Evolutionary conservation across 495 filamentous ascomycete species (phyloP), one percentile per base, ranked within the genome.

Genomic region (Penicillium pulvis): DNA sequence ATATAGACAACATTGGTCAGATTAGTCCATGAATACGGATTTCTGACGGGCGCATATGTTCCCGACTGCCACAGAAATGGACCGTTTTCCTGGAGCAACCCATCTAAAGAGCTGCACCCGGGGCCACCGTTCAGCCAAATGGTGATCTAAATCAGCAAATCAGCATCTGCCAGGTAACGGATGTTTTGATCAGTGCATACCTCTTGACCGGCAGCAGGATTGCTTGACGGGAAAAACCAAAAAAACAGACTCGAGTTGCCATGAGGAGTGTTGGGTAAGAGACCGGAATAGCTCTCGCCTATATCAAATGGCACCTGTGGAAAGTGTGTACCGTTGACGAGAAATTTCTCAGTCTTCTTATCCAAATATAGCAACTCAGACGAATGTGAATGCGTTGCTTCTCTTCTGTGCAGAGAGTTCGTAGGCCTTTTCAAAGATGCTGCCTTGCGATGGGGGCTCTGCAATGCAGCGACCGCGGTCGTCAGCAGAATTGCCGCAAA

Each of bases 1-100:
- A 91, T 74, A 72, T 84, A 92, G 43, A 92, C 77, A 61, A 91
- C 76, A 63, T 92, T 92, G 44, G 90, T 91, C 48, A 94, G 72
- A 42, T 89, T 91, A 17, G 81, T 78, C 87, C 87, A 92, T 14
- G 79, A 81, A 64, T 84, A 91, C 0, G 83, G 83, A 61, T 91
- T 91, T 26, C 64, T 65, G 10, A 86, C 79, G 3, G 89, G 89
- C 53, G 75, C 76, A 58, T 76, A 84, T 1, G 85, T 89, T 24
- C 89, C 89, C 10, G 79, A 76, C 61, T 88, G 81, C 90, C 90
- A 93, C 0, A 86, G 67, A 64, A 94, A 87, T 0, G 90, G 90
- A 0, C 90, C 89, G 60, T 92, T 89, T 61, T 92, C 88, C 49
- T 90, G 87, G 1, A 93, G 67, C 1, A 93, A 68, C 9, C 88